Base-by-base conservation (phyloP, 352 stramenopile genomes). In the Globisporangium polare region DNA sequence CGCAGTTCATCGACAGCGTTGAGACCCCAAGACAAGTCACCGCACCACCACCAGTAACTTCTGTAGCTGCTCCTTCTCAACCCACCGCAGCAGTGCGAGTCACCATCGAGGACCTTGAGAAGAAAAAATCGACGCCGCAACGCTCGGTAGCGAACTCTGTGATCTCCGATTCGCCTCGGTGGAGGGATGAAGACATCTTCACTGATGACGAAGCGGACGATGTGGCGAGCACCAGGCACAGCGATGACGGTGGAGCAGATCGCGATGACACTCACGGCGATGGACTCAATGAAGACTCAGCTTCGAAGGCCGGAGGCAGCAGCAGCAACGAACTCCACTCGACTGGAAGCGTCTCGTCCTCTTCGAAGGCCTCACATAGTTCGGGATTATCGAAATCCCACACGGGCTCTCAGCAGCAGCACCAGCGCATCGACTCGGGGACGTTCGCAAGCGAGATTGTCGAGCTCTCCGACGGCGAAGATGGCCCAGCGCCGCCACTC, bases 141-240 rank as follows among this genome's bases (percentile, higher is more conserved):
- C 24, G 26, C 10, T 49, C 43, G 8, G 35, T 18, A 5, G 29
- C 60, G 15, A 51, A 41, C 43, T 33, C 43, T 1, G 24, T 29
- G 37, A 27, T 63, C 47, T 71, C 37, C 26, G 74, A 61, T 33
- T 77, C 39, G 17, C 60, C 33, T 57, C 69, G 39, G 24, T 77
- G 69, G 72, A 62, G 50, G 49, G 66, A 77, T 49, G 66, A 79
- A 9, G 64, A 77, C 13, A 50, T 63, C 5, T 77, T 79, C 47
- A 66, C 41, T 2, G 66, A 71, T 26, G 62, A 75, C 27, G 57
- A 68, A 31, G 18, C 10, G 4, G 67, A 62, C 13, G 55, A 63
- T 17, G 62, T 31, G 7, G 58, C 3, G n/a, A 51, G 56, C n/a
- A 47, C 45, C 10, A 33, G 24, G 0, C 50, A 43, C 10, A 41